Evolutionary conservation across 2,329 filamentous ascomycete species (phyloP).

Genomic region (Alternaria solani): DNA sequence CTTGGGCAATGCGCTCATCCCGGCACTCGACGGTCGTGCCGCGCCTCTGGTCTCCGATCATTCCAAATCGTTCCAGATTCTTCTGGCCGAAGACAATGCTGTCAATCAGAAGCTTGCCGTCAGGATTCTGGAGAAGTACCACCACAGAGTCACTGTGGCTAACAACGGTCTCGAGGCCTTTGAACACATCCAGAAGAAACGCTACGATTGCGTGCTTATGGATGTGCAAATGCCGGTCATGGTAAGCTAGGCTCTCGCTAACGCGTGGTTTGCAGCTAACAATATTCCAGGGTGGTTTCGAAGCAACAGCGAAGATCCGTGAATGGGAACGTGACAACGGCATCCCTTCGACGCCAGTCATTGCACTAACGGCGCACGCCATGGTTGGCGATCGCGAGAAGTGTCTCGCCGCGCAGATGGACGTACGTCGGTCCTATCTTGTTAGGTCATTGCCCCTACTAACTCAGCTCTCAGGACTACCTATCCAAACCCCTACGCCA

Average conservation of each 20-base stretch:
- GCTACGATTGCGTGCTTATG: conserved; percentile 98
- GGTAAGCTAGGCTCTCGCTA: conserved; percentile 61
- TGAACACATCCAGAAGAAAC: conserved; percentile 87
- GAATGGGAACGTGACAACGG: conserved; percentile 88
- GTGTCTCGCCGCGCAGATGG: conserved; percentile 98
- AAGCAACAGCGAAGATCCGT: conserved; percentile 94
- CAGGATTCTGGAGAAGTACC: conserved; percentile 97
- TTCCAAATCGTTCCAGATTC: conserved; percentile 92
- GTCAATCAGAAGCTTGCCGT: conserved; percentile 96
- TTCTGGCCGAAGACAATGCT: conserved; percentile 95
- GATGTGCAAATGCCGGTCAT: conserved; percentile 99
- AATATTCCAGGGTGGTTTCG: conserved; percentile 80
- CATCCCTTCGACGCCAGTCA: conserved; percentile 87
- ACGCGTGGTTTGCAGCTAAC: conserved; percentile 47
- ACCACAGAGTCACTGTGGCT: conserved; percentile 89
- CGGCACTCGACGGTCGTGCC: conserved; percentile 90
- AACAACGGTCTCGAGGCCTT: conserved; percentile 94
- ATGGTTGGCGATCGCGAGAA: conserved; percentile 99
- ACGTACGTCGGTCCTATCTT: conserved; percentile 55
- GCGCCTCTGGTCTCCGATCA: conserved; percentile 92
- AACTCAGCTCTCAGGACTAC: conserved; percentile 69
- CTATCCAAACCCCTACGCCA: conserved; percentile 95
- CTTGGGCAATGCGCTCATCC: conserved; percentile 93
- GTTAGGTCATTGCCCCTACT: conserved; percentile 6
- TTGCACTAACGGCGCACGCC: conserved; percentile 94